Evolutionary conservation across 2,329 filamentous ascomycete genomes (phyloP).

Genomic region (Atkinsonella texensis): DNA sequence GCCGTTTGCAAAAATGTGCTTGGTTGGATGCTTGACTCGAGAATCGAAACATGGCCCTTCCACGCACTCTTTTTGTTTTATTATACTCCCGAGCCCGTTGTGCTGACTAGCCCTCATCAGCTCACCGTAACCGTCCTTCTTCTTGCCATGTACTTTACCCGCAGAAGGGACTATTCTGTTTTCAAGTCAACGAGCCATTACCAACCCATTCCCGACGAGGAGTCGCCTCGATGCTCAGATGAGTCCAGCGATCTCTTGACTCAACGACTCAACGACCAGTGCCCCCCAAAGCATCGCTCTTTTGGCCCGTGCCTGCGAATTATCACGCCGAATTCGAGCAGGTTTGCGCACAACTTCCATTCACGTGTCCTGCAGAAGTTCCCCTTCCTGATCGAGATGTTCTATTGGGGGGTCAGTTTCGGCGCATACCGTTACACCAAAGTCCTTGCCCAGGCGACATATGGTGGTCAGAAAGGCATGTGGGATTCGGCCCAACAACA

Average conservation of each 20-base stretch:
- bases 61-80: too few relatives aligned
- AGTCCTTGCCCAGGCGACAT: slow-evolving; percentile 7
- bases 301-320: slow-evolving; percentile 20
- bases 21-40: too few relatives aligned
- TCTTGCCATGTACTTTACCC: slow-evolving; percentile 24
- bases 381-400: slow-evolving; percentile 62
- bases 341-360: slow-evolving; percentile 47
- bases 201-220: slow-evolving; percentile 14
- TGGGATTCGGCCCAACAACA: slow-evolving; percentile 27
- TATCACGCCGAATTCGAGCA: slow-evolving; percentile 47
- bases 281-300: slow-evolving; percentile 10
- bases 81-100: background rate
- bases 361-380: slow-evolving; percentile 54
- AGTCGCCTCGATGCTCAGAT: slow-evolving; percentile 14
- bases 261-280: slow-evolving; percentile 4
- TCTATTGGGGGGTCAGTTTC: slow-evolving; percentile 48
- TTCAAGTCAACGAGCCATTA: slow-evolving; percentile 12
- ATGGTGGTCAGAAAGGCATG: slow-evolving; percentile 7
- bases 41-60: too few relatives aligned
- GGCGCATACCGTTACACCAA: slow-evolving; percentile 8
- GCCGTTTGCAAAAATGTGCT: background rate
- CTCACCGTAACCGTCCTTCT: slow-evolving; percentile 26
- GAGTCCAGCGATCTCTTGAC: slow-evolving; percentile 9
- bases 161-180: slow-evolving; percentile 23
- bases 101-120: slow-evolving; percentile 11